Evolutionary conservation across 1,139 yeast species (phyloP).

Genomic region (Pneumocystis murina): DNA sequence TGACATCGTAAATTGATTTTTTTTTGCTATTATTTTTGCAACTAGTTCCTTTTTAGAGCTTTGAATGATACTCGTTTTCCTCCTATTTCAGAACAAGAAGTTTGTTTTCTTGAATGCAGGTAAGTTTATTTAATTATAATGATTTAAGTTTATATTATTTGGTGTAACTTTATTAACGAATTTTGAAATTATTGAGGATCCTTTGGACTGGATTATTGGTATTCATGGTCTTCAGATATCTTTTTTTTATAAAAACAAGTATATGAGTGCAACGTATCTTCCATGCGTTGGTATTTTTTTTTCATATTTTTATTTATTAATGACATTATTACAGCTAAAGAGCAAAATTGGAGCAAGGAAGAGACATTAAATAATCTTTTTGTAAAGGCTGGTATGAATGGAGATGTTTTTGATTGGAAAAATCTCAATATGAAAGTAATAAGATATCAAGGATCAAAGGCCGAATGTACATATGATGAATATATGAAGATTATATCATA

Average conservation of each 20-base stretch:
- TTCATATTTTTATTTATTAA: slow-evolving; percentile 50
- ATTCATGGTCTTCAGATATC: slow-evolving; percentile 59
- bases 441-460: slow-evolving; percentile 26
- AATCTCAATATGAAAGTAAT: slow-evolving; percentile 16
- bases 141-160: slow-evolving; percentile 21
- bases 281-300: slow-evolving; percentile 2
- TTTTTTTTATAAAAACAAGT: slow-evolving; percentile 25
- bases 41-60: slow-evolving; percentile 27
- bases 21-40: neutral
- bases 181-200: slow-evolving; percentile 37
- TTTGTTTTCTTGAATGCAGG: slow-evolving; percentile 35
- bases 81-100: slow-evolving; percentile 45
- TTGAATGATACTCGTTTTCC: slow-evolving; percentile 62
- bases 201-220: slow-evolving; percentile 69
- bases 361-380: slow-evolving; percentile 60
- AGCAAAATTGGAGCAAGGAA: slow-evolving; percentile 65
- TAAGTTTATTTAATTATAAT: slow-evolving; percentile 3
- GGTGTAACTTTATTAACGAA: slow-evolving; percentile 52
- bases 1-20: slow-evolving; percentile 33
- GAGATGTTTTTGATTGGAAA: slow-evolving; percentile 14
- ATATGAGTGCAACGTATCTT: slow-evolving; percentile 20
- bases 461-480: slow-evolving; percentile 2
- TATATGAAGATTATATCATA: neutral
- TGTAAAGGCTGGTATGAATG: slow-evolving; percentile 47
- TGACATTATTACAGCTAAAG: slow-evolving; percentile 80